Conservation (phyloP, 1,139 yeast species). For the Candida tropicalis region DNA sequence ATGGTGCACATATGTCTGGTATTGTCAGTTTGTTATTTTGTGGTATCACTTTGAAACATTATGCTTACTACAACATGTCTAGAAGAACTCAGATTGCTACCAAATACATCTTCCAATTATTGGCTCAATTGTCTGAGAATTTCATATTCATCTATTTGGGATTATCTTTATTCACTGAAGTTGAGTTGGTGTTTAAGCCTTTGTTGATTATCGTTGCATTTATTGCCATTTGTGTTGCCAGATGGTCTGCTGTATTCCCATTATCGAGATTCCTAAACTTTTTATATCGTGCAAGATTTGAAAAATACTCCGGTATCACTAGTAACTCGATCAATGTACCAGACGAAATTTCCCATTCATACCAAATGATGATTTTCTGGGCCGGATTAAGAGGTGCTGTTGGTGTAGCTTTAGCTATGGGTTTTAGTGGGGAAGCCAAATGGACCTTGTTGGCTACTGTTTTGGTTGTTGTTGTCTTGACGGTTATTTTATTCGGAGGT, state of each 20-base stretch:
- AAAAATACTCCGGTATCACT: slow-evolving; percentile 34
- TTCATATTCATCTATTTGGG: slow-evolving; percentile 96
- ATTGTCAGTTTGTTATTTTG: slow-evolving; percentile 93
- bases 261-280: slow-evolving; percentile 83
- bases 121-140: slow-evolving; percentile 95
- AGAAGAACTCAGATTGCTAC: slow-evolving; percentile 96
- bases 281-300: slow-evolving; percentile 61
- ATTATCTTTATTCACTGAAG: slow-evolving; percentile 91
- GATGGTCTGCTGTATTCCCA: slow-evolving; percentile 98
- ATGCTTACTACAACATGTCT: slow-evolving; percentile 97
- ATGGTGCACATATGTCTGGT: slow-evolving; percentile 99
- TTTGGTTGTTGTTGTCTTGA: slow-evolving; percentile 90
- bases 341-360: slow-evolving; percentile 92
- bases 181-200: slow-evolving; percentile 92
- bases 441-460: slow-evolving; percentile 91
- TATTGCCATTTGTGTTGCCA: slow-evolving; percentile 86
- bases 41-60: slow-evolving; percentile 95
- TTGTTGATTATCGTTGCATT: slow-evolving; percentile 87
- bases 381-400: slow-evolving; percentile 99
- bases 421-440: slow-evolving; percentile 92
- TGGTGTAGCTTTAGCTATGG: slow-evolving; percentile 98
- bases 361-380: slow-evolving; percentile 99
- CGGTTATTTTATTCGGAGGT: slow-evolving; percentile 96
- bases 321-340: slow-evolving; percentile 42
- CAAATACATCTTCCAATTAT: slow-evolving; percentile 87